Base-by-base conservation (phyloP, 495 filamentous ascomycete genomes). In the Aspergillus panamensis region DNA sequence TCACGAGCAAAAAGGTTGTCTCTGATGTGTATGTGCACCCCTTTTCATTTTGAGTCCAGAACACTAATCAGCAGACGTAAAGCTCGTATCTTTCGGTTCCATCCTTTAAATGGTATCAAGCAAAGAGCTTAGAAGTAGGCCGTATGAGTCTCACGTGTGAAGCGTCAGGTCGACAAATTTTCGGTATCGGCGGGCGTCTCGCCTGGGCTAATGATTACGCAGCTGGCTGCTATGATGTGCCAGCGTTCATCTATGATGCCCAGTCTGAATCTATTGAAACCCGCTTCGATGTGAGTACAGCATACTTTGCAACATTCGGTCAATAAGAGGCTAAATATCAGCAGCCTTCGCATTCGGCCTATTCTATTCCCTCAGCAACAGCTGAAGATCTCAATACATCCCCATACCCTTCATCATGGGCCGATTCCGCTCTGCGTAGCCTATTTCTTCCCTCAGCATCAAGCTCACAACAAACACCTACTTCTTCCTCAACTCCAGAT, bases 201-300 rank as follows among this genome's bases (percentile, higher is more conserved):
- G 62, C 62, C 1, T 62, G 55, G 59, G 45, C 51, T 1, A 42
- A 59, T 20, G 51, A 50, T 30, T 8, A 20, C 10, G 7, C 6
- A 0, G 62, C 59, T 5, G 62, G 59, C 12, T 62, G 59, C 25
- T 65, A 65, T 29, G 40, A 37, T 8, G 52, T 51, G 33, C 62
- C 62, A 0, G 62, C 55, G 5, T 65, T 62, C 32, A 47, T 62
- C 2, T 65, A 65, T 30, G 62, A 65, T 20, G 58, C 62, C 0
- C 51, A 61, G 17, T 62, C 62, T 0, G 52, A 65, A 44, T 42
- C 39, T 12, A 33, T 52, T 1, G 40, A 39, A n/a, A 19, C 48
- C 4, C 14, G 20, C 1, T 65, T 62, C 17, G 48, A 65, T 50
- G 62, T 64, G 45, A 43, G 62, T n/a, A 7, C 16, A 32, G 1